Evolutionary conservation across 2,329 filamentous ascomycete species (phyloP), one percentile per base, ranked within the genome.

Genomic region (Elsinoe batatas): DNA sequence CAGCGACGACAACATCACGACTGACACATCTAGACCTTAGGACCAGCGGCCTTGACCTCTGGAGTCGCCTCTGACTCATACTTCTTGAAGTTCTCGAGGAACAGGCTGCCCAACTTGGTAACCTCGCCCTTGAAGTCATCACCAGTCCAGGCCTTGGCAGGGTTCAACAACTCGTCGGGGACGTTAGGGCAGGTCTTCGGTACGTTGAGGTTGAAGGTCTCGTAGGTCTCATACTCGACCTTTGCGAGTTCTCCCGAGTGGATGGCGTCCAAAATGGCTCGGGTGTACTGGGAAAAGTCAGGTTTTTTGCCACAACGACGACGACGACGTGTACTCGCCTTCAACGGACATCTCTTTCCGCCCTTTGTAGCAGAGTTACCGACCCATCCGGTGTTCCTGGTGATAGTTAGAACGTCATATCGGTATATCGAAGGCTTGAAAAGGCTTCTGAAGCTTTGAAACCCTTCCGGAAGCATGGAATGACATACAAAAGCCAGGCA

Each of bases 41-140:
- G 40, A 1, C 40, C 40, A 3, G 40, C 40, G 58, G 74, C 71
- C 58, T 76, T 62, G 35, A 76, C 74, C 54, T 74, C 72, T 4
- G 61, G 58, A 2, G 64, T 69, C n/a, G 88, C 89, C 73, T 95
- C 85, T 63, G 81, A 82, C 64, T 82, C 77, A 77, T 95, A 96
- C 80, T 96, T 95, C 78, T 89, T 83, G 77, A 98, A 98, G 82
- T 98, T 98, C 76, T 96, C 88, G 67, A 85, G 82, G 80, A 98
- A 98, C 61, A 97, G 81, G 61, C 75, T 77, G 65, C 85, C 93
- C 35, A 98, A 84, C 80, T 96, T 97, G 72, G 79, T 85, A 43
- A 97, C 91, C 73, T 96, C 91, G 53, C 77, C 78, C 68, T 84
- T 80, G 82, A 97, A 97, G 75, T 85, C 85, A 13, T 79, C 77